phyloP scores from a whole-genome alignment of 2,329 filamentous ascomycete genomes.

The Trichoderma lentiforme region DNA sequence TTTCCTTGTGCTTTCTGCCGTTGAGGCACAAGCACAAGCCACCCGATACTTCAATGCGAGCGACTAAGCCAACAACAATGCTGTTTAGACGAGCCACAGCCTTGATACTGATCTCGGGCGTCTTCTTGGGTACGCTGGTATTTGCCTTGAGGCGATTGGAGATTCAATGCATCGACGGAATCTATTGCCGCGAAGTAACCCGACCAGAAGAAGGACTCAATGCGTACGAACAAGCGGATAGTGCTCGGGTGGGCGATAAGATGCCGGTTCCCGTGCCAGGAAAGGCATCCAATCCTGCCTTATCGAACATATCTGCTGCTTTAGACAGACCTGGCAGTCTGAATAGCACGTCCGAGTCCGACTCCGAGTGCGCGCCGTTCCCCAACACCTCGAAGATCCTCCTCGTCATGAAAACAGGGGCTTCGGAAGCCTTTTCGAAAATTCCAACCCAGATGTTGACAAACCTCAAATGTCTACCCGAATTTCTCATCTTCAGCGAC shows the following conservation, averaged over 20 bases:
- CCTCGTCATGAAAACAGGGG: conserved; percentile 56
- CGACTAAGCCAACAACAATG: conserved; percentile 25
- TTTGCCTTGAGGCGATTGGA: conserved; percentile 32
- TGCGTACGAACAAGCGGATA: background rate
- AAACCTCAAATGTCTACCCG: conserved; percentile 46
- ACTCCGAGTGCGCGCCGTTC: conserved; percentile 37
- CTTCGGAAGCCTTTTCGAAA: conserved; percentile 50
- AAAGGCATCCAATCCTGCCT: background rate
- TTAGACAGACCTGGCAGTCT: background rate
- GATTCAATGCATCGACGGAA: conserved; percentile 24
- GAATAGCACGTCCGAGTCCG: conserved; percentile 19
- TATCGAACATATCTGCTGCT: background rate
- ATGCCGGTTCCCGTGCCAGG: background rate
- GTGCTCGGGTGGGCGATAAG: too few species aligned
- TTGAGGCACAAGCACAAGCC: background rate
- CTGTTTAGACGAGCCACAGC: conserved; percentile 30
- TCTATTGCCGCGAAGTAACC: background rate
- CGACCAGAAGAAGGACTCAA: background rate
- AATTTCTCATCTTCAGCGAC: conserved; percentile 58
- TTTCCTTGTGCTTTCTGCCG: background rate
- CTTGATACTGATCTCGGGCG: conserved; percentile 26
- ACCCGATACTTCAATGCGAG: background rate
- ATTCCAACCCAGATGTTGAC: conserved; percentile 55
- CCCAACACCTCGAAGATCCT: conserved; percentile 46
- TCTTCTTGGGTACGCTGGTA: conserved; percentile 32